These are phyloP conservation scores for Ceraceosorus bombacis DNA, from an alignment of 1,284 basidiomycete genomes.

Conservation along the genomic window DNA sequence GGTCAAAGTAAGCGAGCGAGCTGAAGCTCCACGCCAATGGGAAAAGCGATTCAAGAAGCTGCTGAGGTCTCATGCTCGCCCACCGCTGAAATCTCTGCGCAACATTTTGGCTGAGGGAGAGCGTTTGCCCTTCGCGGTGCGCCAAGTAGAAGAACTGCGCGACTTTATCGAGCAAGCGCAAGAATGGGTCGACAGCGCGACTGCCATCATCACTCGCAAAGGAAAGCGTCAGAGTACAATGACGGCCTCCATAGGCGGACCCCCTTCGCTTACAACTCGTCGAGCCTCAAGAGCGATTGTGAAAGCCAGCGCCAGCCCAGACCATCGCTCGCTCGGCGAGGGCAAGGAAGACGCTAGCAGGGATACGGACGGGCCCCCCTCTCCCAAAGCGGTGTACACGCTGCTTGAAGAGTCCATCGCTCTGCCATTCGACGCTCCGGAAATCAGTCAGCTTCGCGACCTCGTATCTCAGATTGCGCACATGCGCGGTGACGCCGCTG, in stretches of 20 bases:
- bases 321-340: neutral
- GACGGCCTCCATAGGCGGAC: conserved; percentile 59
- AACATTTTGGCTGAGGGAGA: conserved; percentile 77
- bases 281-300: conserved; percentile 49
- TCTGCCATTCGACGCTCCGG: conserved; percentile 71
- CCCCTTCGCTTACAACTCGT: conserved; percentile 53
- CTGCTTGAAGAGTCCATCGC: conserved; percentile 64
- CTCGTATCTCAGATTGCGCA: conserved; percentile 63
- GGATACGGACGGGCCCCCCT: neutral
- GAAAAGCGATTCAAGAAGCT: conserved; percentile 62
- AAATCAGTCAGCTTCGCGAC: conserved; percentile 58
- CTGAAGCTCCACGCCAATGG: conserved; percentile 69
- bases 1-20: conserved; percentile 56
- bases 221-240: conserved; percentile 21
- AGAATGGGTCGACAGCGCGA: conserved; percentile 69
- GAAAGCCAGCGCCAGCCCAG: conserved; percentile 1
- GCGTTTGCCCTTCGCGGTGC: conserved; percentile 66
- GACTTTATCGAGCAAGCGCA: conserved; percentile 72
- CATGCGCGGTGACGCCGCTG: conserved; percentile 56
- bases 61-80: conserved; percentile 57
- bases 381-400: conserved; percentile 56
- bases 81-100: conserved; percentile 66
- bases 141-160: conserved; percentile 65
- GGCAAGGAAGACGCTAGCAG: too few relatives aligned
- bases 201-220: conserved; percentile 53